Evolutionary conservation across 352 stramenopile species (phyloP), one percentile per base, ranked within the genome.

Genomic region (Thraustochytrium striatum): DNA sequence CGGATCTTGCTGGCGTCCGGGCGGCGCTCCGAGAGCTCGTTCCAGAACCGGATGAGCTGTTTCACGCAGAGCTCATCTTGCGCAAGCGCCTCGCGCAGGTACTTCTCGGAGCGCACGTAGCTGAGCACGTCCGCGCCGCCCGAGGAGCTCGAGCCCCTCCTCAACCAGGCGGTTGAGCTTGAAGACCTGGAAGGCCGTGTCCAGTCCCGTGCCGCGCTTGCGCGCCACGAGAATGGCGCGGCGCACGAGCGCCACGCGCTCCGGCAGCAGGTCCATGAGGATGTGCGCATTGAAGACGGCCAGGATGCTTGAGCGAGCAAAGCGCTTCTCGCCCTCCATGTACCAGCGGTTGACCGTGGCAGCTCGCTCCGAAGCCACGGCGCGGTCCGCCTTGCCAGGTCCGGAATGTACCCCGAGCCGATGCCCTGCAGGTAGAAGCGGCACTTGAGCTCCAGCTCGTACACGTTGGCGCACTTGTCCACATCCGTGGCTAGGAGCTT

Each of bases 1-100:
- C 65, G 39, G 7, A 75, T 38, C 52, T 75, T 75, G 44, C 39
- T 61, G 21, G 61, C 39, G 39, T 75, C 52, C 5, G 65, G 65
- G 3, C 52, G 65, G 28, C 68, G 41, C 35, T 75, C 52, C 11
- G 52, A 61, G 2, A 75, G 52, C 36, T 75, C 65, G 50, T 38
- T 75, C 65, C 65, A 75, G 30, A 75, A 61, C 0, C 68, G 41
- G n/a, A 75, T 30, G 19, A 75, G 52, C 36, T 58, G 44, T 7
- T 21, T 13, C 16, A 30, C 65, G 65, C 65, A 75, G 11, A 19
- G 39, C 25, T 61, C 39, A 38, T 75, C 65, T 2, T 75, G 39
- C 41, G 58, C 50, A 3, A 61, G 28, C 3, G 65, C 65, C 25
- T 75, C 65, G 5, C 30, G 16, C 11, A 32, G 58, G 47, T 62